phyloP scores from a whole-genome alignment of 163 green algal species.

The Scenedesmus sp. region DNA sequence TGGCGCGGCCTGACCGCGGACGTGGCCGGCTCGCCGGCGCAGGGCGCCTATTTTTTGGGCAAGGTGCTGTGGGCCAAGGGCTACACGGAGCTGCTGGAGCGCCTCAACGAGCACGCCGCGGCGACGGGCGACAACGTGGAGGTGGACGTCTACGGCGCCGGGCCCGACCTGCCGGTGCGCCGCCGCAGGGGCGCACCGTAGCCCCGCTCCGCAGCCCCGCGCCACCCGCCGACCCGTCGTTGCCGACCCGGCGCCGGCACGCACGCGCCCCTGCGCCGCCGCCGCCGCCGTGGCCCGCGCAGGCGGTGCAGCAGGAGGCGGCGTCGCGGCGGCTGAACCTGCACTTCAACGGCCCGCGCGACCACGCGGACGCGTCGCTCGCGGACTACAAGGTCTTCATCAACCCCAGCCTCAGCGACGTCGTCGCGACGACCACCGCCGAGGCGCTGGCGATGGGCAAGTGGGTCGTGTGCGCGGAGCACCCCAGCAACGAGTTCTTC shows the following conservation, averaged over 20 bases:
- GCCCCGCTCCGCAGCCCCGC: too few species aligned
- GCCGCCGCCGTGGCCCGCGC: too few species aligned
- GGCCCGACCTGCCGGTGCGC: constrained; percentile 68
- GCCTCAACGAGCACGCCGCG: constrained; percentile 70
- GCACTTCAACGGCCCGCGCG: constrained; percentile 77
- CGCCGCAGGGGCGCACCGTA: too few species aligned
- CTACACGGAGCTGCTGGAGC: constrained; percentile 92
- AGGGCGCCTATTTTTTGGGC: constrained; percentile 92
- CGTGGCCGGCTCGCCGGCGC: background rate
- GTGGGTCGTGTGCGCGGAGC: constrained; percentile 92
- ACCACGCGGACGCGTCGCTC: constrained; percentile 83
- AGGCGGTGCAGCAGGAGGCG: constrained; percentile 53
- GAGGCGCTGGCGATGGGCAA: constrained; percentile 99
- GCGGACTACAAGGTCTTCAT: constrained; percentile 95
- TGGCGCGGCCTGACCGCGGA: too few species aligned
- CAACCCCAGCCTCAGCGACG: constrained; percentile 88
- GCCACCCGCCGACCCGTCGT: too few species aligned
- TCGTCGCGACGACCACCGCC: constrained; percentile 97
- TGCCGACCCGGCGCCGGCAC: too few species aligned
- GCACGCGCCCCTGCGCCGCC: too few species aligned
- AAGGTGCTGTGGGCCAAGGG: constrained; percentile 96
- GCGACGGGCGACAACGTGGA: constrained; percentile 51
- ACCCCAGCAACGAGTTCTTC: constrained; percentile 96
- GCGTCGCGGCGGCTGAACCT: constrained; percentile 65
- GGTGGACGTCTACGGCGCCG: constrained; percentile 89